Percentiles rank a stretch among this genome's conserved stretches.
phyloP scores from a whole-genome alignment of 2,329 filamentous ascomycete species.

The Diaporthe ampelina region DNA sequence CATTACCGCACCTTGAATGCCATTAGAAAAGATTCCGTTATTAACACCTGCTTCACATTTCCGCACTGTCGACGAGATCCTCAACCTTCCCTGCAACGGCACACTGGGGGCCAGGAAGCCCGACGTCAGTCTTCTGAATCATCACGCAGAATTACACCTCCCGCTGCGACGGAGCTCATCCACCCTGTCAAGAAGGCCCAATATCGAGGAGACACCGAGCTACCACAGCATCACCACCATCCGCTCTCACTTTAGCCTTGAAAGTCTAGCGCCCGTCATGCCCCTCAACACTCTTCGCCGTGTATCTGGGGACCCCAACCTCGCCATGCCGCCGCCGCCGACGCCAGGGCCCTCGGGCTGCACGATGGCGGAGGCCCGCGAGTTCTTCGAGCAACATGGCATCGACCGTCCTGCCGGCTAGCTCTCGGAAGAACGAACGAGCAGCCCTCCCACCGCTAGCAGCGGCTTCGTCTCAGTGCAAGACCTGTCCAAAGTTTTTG shows the following conservation, averaged over 20 bases:
- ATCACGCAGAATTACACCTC: not conserved
- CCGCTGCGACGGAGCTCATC: not conserved
- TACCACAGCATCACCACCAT: not conserved
- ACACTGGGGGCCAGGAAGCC: not conserved
- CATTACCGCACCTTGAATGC: constrained; percentile 9
- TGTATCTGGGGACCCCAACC: not conserved
- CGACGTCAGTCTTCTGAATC: not conserved
- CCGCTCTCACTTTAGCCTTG: not conserved
- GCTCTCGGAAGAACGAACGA: constrained; percentile 57
- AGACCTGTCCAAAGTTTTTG: constrained; percentile 42
- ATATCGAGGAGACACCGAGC: not conserved
- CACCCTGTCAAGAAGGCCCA: not conserved
- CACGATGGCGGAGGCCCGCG: constrained; percentile 55
- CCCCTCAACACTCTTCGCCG: not conserved
- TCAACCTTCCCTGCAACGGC: not conserved
- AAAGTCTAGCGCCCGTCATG: not conserved
- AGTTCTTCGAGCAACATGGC: constrained; percentile 62
- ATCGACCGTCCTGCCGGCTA: constrained; percentile 61
- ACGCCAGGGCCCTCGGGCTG: not conserved
- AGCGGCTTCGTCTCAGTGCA: constrained; percentile 33
- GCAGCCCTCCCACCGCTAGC: constrained; percentile 35
- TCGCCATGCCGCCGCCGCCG: not conserved
- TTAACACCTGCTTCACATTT: not conserved
- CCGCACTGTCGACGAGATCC: not conserved
- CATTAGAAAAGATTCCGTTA: not conserved